Conservation (phyloP, 169 alveolate genomes). For the Perkinsus marinus region DNA sequence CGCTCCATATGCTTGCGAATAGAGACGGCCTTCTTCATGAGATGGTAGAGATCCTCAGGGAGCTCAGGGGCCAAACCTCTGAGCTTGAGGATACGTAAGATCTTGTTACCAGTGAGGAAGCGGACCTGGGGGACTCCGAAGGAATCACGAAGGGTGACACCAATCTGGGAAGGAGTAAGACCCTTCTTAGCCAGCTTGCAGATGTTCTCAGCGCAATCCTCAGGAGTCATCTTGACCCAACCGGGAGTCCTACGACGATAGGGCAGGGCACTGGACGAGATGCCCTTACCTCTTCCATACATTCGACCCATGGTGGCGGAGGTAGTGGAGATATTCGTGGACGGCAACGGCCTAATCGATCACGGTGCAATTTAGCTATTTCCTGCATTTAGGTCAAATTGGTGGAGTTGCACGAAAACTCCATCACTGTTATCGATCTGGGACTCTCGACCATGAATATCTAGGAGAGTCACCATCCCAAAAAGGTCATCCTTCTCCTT, state of each 20-base stretch:
- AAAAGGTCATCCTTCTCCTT: no score
- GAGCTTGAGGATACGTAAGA: slow-evolving; percentile 85
- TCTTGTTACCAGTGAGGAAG: slow-evolving; percentile 86
- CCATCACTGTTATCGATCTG: not conserved
- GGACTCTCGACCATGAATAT: no score
- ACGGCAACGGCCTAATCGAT: not conserved
- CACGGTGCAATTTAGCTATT: not conserved
- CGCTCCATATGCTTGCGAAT: slow-evolving; percentile 96
- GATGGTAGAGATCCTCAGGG: slow-evolving; percentile 95
- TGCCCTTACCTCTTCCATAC: slow-evolving; percentile 80
- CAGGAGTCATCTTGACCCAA: slow-evolving; percentile 87
- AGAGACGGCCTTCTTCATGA: slow-evolving; percentile 95
- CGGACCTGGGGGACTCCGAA: slow-evolving; percentile 92
- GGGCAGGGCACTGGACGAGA: slow-evolving; percentile 85
- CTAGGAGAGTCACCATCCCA: no score
- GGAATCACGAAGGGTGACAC: slow-evolving; percentile 93
- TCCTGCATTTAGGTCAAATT: not conserved
- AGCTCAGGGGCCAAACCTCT: slow-evolving; percentile 90
- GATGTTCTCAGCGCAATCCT: slow-evolving; percentile 80
- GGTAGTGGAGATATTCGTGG: not conserved
- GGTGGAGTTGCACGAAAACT: not conserved
- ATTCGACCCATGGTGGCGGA: slow-evolving; percentile 67
- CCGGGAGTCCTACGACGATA: slow-evolving; percentile 90
- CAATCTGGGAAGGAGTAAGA: slow-evolving; percentile 92
- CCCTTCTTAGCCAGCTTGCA: slow-evolving; percentile 95